Evolutionary conservation across 1,284 basidiomycete species (phyloP).

Genomic region (Ceratobasidium sp.): DNA sequence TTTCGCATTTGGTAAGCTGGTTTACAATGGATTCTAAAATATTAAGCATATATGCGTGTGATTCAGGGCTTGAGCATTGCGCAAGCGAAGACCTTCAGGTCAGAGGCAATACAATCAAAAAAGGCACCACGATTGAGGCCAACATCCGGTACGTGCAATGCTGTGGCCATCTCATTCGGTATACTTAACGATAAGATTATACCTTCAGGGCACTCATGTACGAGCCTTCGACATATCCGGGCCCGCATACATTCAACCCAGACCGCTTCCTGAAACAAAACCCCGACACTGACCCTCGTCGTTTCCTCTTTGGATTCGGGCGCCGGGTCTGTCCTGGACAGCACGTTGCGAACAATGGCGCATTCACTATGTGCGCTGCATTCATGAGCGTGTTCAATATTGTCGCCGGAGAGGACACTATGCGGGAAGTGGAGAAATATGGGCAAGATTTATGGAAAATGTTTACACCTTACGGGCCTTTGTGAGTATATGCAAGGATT

Average conservation of each 20-base stretch:
- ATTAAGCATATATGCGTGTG: neutral
- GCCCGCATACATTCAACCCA: slow-evolving; percentile 23
- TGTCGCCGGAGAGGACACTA: slow-evolving; percentile 5
- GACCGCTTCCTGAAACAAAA: slow-evolving; percentile 26
- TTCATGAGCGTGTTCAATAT: slow-evolving; percentile 36
- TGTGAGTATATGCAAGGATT: neutral
- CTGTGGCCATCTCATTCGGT: neutral
- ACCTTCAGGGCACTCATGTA: slow-evolving; percentile 15
- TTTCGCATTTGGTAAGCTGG: slow-evolving; percentile 1
- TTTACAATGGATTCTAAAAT: neutral
- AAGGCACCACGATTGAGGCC: slow-evolving; percentile 19
- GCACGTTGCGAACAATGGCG: slow-evolving; percentile 37
- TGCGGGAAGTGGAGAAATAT: neutral
- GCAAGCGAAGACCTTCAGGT: slow-evolving; percentile 19
- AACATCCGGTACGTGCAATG: slow-evolving; percentile 15
- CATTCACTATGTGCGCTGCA: slow-evolving; percentile 22
- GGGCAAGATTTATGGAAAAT: slow-evolving; percentile 16
- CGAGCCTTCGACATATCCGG: slow-evolving; percentile 7
- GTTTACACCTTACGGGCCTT: slow-evolving; percentile 19
- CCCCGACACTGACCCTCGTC: slow-evolving; percentile 26
- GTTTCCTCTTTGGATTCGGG: slow-evolving; percentile 37
- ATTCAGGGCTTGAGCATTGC: slow-evolving; percentile 16
- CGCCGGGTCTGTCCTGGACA: slow-evolving; percentile 38
- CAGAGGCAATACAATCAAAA: slow-evolving; percentile 21
- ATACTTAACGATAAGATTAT: neutral